Evolutionary conservation across 441 rosid genomes (phyloP).

Genomic region (Cnidoscolus chayamansa): DNA sequence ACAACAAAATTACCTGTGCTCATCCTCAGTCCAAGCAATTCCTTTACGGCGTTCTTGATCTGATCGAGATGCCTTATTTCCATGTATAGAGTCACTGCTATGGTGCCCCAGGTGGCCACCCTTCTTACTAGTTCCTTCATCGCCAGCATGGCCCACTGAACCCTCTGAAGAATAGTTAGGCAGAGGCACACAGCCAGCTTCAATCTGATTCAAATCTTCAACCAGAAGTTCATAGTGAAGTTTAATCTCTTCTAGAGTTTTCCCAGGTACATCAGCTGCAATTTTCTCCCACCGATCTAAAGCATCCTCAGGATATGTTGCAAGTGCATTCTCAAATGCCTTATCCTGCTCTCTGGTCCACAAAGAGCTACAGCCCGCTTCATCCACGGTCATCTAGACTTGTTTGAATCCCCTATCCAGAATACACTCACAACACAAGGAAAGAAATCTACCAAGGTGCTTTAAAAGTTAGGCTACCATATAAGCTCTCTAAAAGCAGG

Average conservation of each 20-base stretch:
- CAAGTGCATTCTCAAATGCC: constrained; percentile 90
- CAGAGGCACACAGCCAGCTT: constrained; percentile 82
- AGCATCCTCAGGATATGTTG: constrained; percentile 53
- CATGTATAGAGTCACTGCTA: constrained; percentile 64
- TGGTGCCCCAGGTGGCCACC: constrained; percentile 52
- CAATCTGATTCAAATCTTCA: constrained; percentile 73
- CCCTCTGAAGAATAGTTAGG: constrained; percentile 69
- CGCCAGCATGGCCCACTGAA: constrained; percentile 55
- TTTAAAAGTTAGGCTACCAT: constrained; percentile 27
- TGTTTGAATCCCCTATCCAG: constrained; percentile 26
- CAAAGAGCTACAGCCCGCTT: constrained; percentile 52
- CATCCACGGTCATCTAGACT: constrained; percentile 68
- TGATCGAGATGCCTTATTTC: constrained; percentile 70
- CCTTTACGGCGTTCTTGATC: constrained; percentile 98
- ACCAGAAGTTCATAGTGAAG: constrained; percentile 77
- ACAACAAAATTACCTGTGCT: constrained; percentile 67
- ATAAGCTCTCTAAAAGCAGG: constrained; percentile 28
- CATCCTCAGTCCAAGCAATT: constrained; percentile 98
- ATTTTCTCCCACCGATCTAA: constrained; percentile 87
- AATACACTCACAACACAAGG: constrained; percentile 23
- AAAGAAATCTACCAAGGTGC: constrained; percentile 26
- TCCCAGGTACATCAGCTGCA: constrained; percentile 76
- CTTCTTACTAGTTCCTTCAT: constrained; percentile 71
- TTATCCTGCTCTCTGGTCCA: constrained; percentile 93
- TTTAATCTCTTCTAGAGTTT: constrained; percentile 75